Base-by-base conservation (phyloP, 106 monocot species). In the Allium cepa region DNA sequence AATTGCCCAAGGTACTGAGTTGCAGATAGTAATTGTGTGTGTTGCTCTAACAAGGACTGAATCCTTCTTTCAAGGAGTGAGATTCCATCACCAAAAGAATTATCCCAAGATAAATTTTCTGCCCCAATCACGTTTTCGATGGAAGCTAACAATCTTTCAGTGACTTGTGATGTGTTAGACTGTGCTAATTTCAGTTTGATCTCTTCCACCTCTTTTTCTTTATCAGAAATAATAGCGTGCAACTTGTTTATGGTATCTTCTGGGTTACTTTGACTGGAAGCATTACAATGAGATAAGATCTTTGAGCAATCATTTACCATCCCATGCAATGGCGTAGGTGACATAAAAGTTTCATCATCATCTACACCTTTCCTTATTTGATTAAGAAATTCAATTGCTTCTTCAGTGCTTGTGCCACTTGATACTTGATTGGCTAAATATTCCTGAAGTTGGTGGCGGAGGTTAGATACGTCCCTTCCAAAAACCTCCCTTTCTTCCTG, bases 401-500 rank as follows among this genome's bases (percentile, higher is more conserved):
- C 70, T 13, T 68, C 63, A 52, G 56, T 75, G 12, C 46, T 53
- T 4, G 53, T 47, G 18, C 12, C 55, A 16, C 46, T 11, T n/a
- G 56, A 16, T 50, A 78, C 49, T n/a, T 79, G 75, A 1, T 64
- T 58, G 14, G 75, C 27, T 8, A 75, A 56, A 58, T 85, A 77
- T 9, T 73, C 70, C 63, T 73, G 74, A 57, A 97, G 86, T 17
- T 79, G 67, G 13, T 59, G 26, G 36, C 67, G 78, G 6, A 97
- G 79, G 57, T 46, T 77, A 9, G 57, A 65, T 14, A 87, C 73
- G 53, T 97, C 84, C 77, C 77, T 80, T 12, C 81, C 84, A 73
- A 87, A 80, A 45, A 72, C 71, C 62, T 92, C 92, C 61, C 82
- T 79, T 73, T 97, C 97, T 81, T 82, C 97, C 97, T 97, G 78